Conservation (phyloP, 306 rosid species). For the Carpinus viminea region DNA sequence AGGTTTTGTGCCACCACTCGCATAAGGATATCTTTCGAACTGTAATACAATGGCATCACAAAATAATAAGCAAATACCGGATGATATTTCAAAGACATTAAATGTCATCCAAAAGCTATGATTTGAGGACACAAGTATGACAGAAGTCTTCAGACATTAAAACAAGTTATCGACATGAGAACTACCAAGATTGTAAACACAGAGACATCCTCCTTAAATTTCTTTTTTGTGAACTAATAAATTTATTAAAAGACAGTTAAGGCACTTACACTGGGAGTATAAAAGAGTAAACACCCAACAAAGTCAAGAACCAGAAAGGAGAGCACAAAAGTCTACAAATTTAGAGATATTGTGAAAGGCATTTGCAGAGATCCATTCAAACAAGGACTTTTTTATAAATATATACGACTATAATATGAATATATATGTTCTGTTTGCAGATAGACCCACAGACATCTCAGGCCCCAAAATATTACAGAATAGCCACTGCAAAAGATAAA, state of each 20-base stretch:
- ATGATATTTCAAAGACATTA: conserved; percentile 8
- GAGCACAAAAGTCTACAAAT: too few relatives aligned
- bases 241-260: too few relatives aligned
- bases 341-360: neutral
- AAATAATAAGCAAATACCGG: conserved; percentile 24
- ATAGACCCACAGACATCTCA: neutral
- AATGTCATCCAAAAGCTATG: neutral
- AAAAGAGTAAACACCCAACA: too few relatives aligned
- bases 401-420: neutral
- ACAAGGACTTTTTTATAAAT: too few relatives aligned
- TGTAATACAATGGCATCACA: conserved; percentile 41
- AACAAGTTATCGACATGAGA: neutral
- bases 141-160: neutral
- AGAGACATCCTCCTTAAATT: neutral
- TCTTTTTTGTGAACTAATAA: neutral
- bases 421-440: neutral
- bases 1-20: conserved; percentile 87
- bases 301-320: too few relatives aligned
- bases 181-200: neutral
- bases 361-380: too few relatives aligned
- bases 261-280: too few relatives aligned
- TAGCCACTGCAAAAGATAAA: conserved; percentile 13
- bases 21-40: conserved; percentile 94
- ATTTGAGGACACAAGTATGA: neutral
- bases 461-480: conserved; percentile 13